Conservation (phyloP, 2,329 filamentous ascomycete genomes). For the Arthrobotrys sphaeroides region DNA sequence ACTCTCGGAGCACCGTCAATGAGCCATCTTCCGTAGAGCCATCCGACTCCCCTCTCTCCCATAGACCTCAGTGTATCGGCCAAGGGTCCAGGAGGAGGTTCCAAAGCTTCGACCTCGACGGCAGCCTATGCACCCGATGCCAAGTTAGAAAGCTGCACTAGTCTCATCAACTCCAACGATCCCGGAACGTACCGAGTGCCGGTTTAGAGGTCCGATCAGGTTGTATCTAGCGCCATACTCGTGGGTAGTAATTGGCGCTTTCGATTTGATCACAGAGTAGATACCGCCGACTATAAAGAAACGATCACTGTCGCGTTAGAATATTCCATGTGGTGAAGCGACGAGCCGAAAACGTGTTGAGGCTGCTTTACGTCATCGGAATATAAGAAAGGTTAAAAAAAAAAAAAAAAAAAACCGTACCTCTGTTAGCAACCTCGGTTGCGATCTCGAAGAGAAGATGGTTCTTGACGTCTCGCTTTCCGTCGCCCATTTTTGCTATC, state of each 20-base stretch:
- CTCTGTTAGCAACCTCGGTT: conserved; percentile 96
- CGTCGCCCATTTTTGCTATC: conserved; percentile 54
- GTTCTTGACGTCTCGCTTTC: conserved; percentile 79
- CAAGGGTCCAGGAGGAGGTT: conserved; percentile 81
- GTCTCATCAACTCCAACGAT: neutral
- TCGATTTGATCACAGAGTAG: conserved; percentile 99
- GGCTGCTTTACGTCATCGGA: conserved; percentile 41
- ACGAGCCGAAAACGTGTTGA: conserved; percentile 41
- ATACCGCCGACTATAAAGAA: conserved; percentile 82
- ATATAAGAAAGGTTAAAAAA: neutral
- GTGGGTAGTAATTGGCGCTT: conserved; percentile 94
- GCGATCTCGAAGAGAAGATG: conserved; percentile 96
- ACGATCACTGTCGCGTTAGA: conserved; percentile 27
- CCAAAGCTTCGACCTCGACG: conserved; percentile 95
- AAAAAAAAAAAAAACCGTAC: conserved; percentile 64
- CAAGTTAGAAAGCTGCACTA: neutral
- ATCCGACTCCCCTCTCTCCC: conserved; percentile 87
- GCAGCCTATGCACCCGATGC: conserved; percentile 71
- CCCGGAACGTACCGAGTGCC: conserved; percentile 75
- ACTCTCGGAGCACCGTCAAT: conserved; percentile 96
- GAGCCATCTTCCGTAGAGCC: conserved; percentile 94
- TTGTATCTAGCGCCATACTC: conserved; percentile 99
- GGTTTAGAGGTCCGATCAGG: conserved; percentile 92
- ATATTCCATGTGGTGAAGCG: conserved; percentile 33
- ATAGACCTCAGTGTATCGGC: conserved; percentile 87